Percentiles rank a stretch among this genome's conserved stretches.
Conservation (phyloP, 805 yeast genomes). For the Teunomyces pallodes region DNA sequence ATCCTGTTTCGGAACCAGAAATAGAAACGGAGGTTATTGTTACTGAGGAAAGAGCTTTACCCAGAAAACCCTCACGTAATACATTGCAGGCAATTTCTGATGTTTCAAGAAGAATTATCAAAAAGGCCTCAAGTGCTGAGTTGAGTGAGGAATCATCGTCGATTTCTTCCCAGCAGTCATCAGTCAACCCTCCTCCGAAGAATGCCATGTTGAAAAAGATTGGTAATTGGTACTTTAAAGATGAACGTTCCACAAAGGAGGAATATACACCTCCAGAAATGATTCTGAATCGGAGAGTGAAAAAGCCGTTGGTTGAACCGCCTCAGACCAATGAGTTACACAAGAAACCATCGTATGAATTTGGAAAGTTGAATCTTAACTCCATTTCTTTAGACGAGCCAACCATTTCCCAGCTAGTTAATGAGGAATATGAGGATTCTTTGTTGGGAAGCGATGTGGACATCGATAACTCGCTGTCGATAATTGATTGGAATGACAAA, state of each 20-base stretch:
- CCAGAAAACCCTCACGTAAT: neutral
- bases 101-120: conserved; percentile 19
- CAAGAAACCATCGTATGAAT: conserved; percentile 19
- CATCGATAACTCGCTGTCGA: neutral
- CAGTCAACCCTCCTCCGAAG: conserved; percentile 5
- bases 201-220: conserved; percentile 51
- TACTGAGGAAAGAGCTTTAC: neutral
- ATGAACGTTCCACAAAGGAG: conserved; percentile 24
- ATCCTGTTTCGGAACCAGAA: conserved; percentile 1
- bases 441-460: neutral
- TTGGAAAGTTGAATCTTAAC: conserved; percentile 12
- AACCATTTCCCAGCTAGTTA: neutral
- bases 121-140: neutral
- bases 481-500: neutral
- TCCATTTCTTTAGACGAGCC: neutral
- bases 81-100: conserved; percentile 18
- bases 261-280: conserved; percentile 57
- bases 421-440: neutral
- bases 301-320: neutral
- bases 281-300: conserved; percentile 55
- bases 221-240: conserved; percentile 67
- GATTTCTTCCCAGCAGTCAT: neutral
- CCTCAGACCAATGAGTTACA: neutral
- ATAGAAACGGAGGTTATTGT: neutral
- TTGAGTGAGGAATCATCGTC: neutral